phyloP scores from a whole-genome alignment of 225 moss, liverwort and hornwort species.

The Climacium dendroides region DNA sequence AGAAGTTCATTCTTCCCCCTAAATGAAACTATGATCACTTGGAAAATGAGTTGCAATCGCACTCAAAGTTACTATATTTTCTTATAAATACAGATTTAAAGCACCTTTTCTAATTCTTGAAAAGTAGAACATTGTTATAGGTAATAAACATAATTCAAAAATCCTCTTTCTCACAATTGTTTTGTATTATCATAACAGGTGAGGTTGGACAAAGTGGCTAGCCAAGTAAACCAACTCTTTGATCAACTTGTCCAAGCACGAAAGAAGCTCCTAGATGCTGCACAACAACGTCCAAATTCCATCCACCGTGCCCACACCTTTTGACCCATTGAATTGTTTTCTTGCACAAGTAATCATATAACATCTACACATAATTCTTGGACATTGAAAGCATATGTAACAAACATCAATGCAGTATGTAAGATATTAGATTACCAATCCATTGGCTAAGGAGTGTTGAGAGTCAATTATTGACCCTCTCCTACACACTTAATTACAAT shows the following conservation, averaged over 20 bases:
- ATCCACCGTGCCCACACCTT: slow-evolving; percentile 15
- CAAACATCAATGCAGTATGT: background rate
- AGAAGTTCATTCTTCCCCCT: background rate
- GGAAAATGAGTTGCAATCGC: background rate
- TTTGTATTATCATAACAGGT: background rate
- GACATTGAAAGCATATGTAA: background rate
- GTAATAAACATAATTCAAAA: background rate
- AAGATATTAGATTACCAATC: background rate
- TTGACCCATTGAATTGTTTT: background rate
- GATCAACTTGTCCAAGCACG: slow-evolving; percentile 24
- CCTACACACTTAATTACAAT: fast-evolving
- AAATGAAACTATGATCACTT: background rate
- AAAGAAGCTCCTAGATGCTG: slow-evolving; percentile 24
- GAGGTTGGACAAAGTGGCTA: slow-evolving; percentile 20
- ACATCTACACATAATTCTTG: background rate
- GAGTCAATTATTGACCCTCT: too few relatives aligned
- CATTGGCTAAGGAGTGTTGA: fast-evolving
- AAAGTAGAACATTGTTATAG: background rate
- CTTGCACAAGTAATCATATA: too few relatives aligned
- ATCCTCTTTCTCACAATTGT: background rate
- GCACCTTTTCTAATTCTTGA: background rate
- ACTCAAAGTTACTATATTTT: too few relatives aligned
- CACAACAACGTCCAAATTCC: slow-evolving; percentile 11
- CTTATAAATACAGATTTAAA: fast-evolving
- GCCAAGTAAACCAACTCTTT: slow-evolving; percentile 29